Evolutionary conservation across 305 asterid genomes (phyloP), one percentile per base, ranked within the genome.

Genomic region (Rubia tinctorum): DNA sequence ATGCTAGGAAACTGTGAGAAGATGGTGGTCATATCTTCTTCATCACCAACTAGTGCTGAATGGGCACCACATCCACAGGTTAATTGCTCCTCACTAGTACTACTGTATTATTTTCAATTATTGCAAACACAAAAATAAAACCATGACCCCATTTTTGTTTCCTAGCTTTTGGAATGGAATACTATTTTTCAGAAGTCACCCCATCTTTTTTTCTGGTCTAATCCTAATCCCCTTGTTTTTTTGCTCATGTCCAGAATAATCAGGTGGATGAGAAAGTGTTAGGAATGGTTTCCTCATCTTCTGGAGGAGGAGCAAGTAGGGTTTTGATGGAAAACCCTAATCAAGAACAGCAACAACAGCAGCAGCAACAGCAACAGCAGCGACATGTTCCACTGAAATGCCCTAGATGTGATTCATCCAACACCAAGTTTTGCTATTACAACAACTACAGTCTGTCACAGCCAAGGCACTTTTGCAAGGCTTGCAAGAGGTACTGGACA

Each of bases 101-200:
- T 27, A 51, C 80, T 75, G 64, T 77, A 68, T 73, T 59, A 65
- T 71, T 73, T 74, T 86, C 90, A 85, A 90, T 90, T 83, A 87
- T 90, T 85, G 75, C 74, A 74, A 84, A 53, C 60, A 53, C n/a
- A 22, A 18, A 53, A 53, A 18, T 53, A 18, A 69, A 34, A 79
- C 64, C 61, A 77, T 73, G 88, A 77, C 88, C 97, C 91, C 82
- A n/a, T 76, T 87, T 91, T 66, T 91, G 96, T 91, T 82, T 80
- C 82, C 43, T 91, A 84, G 89, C 92, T 49, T 78, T 91, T 91
- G 95, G 91, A 91, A 37, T 13, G 76, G 97, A 91, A 91, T 88
- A 89, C 81, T 77, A 77, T 62, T 45, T 68, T 66, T 39, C 73
- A 77, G 81, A 82, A 77, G 68, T 49, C 40, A 47, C 73, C 82